Base-by-base conservation (phyloP, 495 filamentous ascomycete species). In the Penicillium paxilli region DNA sequence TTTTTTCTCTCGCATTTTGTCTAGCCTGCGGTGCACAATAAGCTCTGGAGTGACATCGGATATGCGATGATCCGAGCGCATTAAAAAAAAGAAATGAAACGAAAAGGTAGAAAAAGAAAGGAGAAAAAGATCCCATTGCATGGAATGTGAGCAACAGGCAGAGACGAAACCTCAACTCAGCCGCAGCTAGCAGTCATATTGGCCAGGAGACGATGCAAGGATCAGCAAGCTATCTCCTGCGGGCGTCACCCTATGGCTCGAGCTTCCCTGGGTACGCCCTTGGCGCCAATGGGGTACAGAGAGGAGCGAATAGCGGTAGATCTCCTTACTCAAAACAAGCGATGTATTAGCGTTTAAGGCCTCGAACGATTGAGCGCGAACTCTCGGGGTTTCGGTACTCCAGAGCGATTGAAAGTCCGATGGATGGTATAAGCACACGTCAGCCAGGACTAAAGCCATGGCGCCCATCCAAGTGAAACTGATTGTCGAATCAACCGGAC, bases 171-270 rank as follows among this genome's bases (percentile, higher is more conserved):
- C 45, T 33, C 49, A 37, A 30, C 58, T 60, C 45, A 51, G 53
- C 49, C 40, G 54, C 24, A 60, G 49, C 23, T 30, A 25, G 47
- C 51, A 46, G 32, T 19, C 23, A 46, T 28, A 51, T 58, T 45
- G 40, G 55, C 57, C 47, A 59, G 55, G 59, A 55, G 56, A 55
- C 45, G 26, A 59, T 50, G 62, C 62, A 65, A 65, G 62, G 62
- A 60, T 59, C 26, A 32, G 4, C 21, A 35, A 25, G 51, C 59
- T 63, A 57, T 50, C 33, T 40, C 17, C 33, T 50, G 47, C 40
- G 23, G 40, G 40, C 20, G 40, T 42, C 20, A n/a, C 20, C 40
- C 19, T 42, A 2, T 10, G 40, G 40, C 9, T 20, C 21, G n/a
- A 10, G 40, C 20, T 42, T 10, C 35, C 16, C 14, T 38, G 35